These are phyloP conservation scores for Flueggea neowawraea DNA, from an alignment of 441 rosid genomes.

Conservation along the genomic window DNA sequence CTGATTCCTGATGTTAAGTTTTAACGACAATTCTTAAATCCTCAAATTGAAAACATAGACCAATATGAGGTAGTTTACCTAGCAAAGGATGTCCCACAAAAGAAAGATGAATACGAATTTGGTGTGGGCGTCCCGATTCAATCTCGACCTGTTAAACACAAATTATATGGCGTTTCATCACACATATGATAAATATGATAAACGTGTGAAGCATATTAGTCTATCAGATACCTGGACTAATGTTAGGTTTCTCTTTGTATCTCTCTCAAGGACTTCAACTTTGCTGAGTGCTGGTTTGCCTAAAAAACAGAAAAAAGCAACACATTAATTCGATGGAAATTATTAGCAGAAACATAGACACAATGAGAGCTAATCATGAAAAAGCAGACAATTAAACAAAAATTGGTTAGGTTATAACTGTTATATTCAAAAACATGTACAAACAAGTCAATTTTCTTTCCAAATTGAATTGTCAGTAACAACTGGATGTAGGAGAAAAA, in stretches of 20 bases:
- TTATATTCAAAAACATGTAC: no score
- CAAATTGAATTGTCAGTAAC: no score
- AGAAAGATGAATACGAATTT: conserved; percentile 92
- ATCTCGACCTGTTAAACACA: conserved; percentile 62
- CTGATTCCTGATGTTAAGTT: background rate
- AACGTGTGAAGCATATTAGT: background rate
- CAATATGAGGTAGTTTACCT: conserved; percentile 37
- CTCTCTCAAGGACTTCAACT: conserved; percentile 72
- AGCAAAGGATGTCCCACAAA: conserved; percentile 79
- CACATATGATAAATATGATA: background rate
- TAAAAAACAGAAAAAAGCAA: conserved; percentile 21
- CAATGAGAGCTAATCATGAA: background rate
- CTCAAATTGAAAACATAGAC: background rate
- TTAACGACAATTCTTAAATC: background rate
- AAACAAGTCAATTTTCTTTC: no score
- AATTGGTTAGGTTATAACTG: conserved; percentile 1
- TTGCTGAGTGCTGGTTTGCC: conserved; percentile 81
- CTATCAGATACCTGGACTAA: conserved; percentile 59
- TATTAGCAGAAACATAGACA: background rate
- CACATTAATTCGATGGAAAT: background rate
- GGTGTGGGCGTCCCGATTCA: conserved; percentile 93
- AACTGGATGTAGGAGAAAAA: no score
- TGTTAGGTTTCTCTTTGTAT: conserved; percentile 40
- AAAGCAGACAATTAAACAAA: conserved; percentile 1
- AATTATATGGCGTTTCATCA: background rate